phyloP scores from a whole-genome alignment of 2,329 filamentous ascomycete species.

The Cucurbitaria berberidis region DNA sequence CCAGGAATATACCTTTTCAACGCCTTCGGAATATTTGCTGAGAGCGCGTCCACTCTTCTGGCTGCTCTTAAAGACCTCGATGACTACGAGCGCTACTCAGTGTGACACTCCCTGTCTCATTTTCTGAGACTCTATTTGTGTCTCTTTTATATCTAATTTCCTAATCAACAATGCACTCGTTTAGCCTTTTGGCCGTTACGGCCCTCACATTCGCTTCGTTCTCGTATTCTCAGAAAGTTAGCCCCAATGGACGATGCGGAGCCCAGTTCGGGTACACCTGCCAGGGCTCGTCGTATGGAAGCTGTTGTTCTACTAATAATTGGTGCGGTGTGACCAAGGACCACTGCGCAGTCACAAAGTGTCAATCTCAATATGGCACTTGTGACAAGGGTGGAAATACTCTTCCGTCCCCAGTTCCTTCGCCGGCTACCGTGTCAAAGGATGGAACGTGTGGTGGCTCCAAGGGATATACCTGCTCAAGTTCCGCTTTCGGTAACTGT shows the following conservation, averaged over 20 bases:
- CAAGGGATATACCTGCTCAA: constrained; percentile 20
- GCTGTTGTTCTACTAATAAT: constrained; percentile 51
- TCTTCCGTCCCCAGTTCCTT: background rate
- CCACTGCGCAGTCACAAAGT: constrained; percentile 26
- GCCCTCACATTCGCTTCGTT: background rate
- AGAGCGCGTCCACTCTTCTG: background rate
- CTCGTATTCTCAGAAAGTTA: background rate
- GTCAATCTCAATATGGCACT: constrained; percentile 31
- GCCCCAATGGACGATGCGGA: background rate
- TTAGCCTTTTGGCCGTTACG: background rate
- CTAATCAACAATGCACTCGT: background rate
- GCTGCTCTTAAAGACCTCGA: background rate
- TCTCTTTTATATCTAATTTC: background rate
- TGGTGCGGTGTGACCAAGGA: constrained; percentile 17
- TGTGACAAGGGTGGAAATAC: constrained; percentile 6
- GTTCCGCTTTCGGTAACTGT: constrained; percentile 48
- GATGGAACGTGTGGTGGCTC: constrained; percentile 19
- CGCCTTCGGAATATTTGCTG: background rate
- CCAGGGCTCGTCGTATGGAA: constrained; percentile 47
- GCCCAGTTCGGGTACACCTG: constrained; percentile 36
- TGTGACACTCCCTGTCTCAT: background rate
- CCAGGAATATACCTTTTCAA: background rate
- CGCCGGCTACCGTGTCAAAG: constrained; percentile 13
- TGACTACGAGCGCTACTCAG: background rate
- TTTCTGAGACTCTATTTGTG: background rate